Conservation (phyloP, 441 rosid species). For the Lepidium campestre region DNA sequence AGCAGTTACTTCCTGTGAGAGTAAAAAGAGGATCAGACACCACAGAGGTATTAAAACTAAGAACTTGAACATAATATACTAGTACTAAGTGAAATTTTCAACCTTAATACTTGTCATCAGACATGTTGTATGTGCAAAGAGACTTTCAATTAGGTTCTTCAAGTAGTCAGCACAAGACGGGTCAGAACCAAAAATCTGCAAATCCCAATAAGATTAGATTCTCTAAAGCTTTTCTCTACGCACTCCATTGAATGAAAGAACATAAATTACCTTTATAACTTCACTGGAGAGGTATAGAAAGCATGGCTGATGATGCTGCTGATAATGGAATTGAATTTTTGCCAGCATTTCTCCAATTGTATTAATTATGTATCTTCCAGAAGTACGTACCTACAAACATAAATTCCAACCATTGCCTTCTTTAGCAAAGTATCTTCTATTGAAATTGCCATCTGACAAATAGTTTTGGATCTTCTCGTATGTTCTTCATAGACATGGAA, state of each 20-base stretch:
- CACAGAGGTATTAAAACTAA: not conserved
- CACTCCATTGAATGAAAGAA: constrained; percentile 1
- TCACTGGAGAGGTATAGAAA: constrained; percentile 94
- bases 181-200: constrained; percentile 97
- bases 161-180: constrained; percentile 84
- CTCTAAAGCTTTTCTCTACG: constrained; percentile 12
- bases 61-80: not conserved
- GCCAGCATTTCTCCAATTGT: constrained; percentile 94
- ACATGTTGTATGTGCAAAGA: constrained; percentile 77
- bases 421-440: not conserved
- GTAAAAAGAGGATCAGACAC: constrained; percentile 15
- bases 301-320: constrained; percentile 95
- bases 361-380: constrained; percentile 88
- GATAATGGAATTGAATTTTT: constrained; percentile 89
- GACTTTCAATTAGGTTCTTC: constrained; percentile 82
- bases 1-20: constrained; percentile 79
- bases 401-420: constrained; percentile 8
- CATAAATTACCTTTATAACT: constrained; percentile 67
- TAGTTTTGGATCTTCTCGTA: not conserved
- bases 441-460: not conserved
- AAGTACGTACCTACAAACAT: constrained; percentile 79
- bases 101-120: constrained; percentile 90
- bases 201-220: constrained; percentile 10
- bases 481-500: not conserved
- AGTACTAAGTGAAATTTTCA: not conserved